Evolutionary conservation across 345 rosid genomes (phyloP).

Genomic region (Salix suchowensis): DNA sequence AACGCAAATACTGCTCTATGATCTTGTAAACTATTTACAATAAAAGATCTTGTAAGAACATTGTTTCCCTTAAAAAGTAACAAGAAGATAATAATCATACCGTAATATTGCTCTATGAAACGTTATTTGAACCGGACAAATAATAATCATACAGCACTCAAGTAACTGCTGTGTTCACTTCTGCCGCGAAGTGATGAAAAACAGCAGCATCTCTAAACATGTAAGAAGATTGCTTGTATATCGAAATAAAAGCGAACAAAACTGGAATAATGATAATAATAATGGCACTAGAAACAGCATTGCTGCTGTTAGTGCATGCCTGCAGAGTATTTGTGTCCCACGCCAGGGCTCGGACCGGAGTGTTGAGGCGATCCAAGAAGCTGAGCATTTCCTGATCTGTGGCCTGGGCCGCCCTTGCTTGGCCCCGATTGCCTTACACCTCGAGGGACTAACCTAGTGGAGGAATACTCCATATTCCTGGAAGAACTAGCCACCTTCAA

Average conservation of each 20-base stretch:
- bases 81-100: neutral
- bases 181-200: neutral
- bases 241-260: neutral
- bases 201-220: neutral
- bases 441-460: neutral
- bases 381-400: neutral
- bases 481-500: neutral
- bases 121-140: neutral
- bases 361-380: neutral
- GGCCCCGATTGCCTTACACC: slow-evolving; percentile 33
- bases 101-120: neutral
- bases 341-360: slow-evolving; percentile 38
- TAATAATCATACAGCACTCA: neutral
- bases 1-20: neutral
- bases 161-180: neutral
- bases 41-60: neutral
- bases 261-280: neutral
- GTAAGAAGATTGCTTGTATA: neutral
- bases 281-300: neutral
- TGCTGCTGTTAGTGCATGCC: neutral
- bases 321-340: slow-evolving; percentile 12
- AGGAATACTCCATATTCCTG: neutral
- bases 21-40: neutral
- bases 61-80: neutral
- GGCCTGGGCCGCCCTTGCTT: slow-evolving; percentile 30